Evolutionary conservation across 495 filamentous ascomycete genomes (phyloP).

Genomic region (Xylaria flabelliformis): DNA sequence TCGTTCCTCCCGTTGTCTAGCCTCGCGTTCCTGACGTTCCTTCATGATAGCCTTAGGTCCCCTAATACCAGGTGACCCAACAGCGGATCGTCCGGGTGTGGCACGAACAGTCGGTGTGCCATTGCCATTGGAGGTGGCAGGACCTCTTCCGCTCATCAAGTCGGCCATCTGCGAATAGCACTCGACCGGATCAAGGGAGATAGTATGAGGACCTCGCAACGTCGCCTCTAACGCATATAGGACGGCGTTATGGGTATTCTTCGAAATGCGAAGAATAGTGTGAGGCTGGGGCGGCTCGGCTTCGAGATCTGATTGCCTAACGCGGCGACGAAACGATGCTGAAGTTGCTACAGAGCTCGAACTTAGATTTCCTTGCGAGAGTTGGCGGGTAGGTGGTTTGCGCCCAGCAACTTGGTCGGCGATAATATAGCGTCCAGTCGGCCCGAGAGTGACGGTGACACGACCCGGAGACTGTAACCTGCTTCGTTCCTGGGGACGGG

Average conservation of each 20-base stretch:
- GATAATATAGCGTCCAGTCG: conserved; percentile 38
- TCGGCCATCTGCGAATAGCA: conserved; percentile 96
- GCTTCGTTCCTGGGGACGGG: conserved; percentile 43
- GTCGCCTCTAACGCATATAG: conserved; percentile 92
- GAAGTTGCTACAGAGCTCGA: conserved; percentile 47
- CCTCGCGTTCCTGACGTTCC: conserved; percentile 71
- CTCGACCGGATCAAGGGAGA: conserved; percentile 85
- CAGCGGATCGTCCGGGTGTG: conserved; percentile 51
- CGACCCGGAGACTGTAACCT: conserved; percentile 44
- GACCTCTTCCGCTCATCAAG: conserved; percentile 63
- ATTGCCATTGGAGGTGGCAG: conserved; percentile 57
- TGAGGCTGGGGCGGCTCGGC: conserved; percentile 40
- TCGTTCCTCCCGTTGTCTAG: conserved; percentile 66
- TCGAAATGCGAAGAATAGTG: conserved; percentile 50
- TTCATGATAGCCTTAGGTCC: conserved; percentile 79
- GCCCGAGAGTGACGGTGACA: conserved; percentile 38
- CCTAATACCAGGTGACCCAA: conserved; percentile 58
- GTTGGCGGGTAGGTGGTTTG: conserved; percentile 42
- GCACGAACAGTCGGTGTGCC: conserved; percentile 51
- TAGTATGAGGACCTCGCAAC: conserved; percentile 78
- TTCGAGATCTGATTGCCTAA: conserved; percentile 32
- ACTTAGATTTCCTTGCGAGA: conserved; percentile 52
- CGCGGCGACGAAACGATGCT: conserved; percentile 35
- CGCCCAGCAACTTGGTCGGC: conserved; percentile 29
- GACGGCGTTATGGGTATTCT: conserved; percentile 68